phyloP scores from a whole-genome alignment of 768 basidiomycete genomes.

The Russula abietina region DNA sequence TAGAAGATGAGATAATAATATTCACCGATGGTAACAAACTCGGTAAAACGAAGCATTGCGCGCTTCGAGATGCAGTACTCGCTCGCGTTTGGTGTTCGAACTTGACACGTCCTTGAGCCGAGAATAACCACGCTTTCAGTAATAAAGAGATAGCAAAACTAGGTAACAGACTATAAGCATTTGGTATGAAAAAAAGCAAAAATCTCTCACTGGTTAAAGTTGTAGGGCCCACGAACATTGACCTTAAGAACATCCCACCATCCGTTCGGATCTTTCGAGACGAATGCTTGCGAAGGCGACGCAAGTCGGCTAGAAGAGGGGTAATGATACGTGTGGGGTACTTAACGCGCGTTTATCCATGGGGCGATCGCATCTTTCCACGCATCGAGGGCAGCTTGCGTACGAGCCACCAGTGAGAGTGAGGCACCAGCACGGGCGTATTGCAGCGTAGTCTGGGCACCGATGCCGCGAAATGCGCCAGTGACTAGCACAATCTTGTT shows the following conservation, averaged over 20 bases:
- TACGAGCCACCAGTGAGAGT: not conserved
- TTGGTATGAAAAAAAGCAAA: no score
- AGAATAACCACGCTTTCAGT: not conserved
- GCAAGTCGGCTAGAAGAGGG: not conserved
- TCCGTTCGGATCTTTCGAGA: not conserved
- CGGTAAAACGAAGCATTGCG: not conserved
- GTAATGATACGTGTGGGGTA: not conserved
- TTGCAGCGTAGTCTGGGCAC: not conserved
- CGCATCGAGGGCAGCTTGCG: not conserved
- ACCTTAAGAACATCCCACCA: no score
- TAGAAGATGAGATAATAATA: not conserved
- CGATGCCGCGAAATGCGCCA: not conserved
- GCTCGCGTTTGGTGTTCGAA: not conserved
- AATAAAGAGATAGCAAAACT: not conserved
- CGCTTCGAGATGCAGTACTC: slow-evolving; percentile 4
- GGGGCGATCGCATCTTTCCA: not conserved
- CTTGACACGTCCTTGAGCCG: not conserved
- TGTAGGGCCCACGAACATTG: not conserved
- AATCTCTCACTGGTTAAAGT: not conserved
- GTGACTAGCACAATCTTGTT: not conserved
- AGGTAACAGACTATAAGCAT: not conserved
- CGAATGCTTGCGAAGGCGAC: no score
- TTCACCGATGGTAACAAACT: slow-evolving; percentile 11
- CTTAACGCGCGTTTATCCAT: not conserved
- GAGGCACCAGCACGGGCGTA: not conserved